Percentiles rank a stretch among this genome's conserved stretches.
phyloP scores from a whole-genome alignment of 352 stramenopile species.

The Phytophthora multivora region DNA sequence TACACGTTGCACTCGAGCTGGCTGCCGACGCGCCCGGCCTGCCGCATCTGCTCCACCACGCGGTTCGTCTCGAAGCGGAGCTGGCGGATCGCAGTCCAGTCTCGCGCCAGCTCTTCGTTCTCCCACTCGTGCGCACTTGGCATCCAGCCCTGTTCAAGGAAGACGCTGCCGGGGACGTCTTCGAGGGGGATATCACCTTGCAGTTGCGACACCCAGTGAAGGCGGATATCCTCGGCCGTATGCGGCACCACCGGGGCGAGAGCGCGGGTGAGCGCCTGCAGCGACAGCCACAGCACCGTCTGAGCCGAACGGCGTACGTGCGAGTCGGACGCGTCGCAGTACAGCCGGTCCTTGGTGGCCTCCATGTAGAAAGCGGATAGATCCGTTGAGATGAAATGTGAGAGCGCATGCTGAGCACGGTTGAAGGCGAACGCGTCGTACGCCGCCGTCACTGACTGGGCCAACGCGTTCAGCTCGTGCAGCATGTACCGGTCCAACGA shows the following conservation, averaged over 20 bases:
- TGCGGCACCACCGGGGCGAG: conserved; percentile 94
- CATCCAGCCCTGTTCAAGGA: conserved; percentile 70
- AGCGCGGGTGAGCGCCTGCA: conserved; percentile 63
- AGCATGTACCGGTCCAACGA: conserved; percentile 97
- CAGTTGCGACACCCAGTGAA: conserved; percentile 75
- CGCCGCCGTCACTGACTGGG: conserved; percentile 85
- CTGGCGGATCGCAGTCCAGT: conserved; percentile 90
- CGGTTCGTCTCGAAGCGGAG: conserved; percentile 87
- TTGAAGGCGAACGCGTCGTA: conserved; percentile 92
- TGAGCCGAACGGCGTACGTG: conserved; percentile 83
- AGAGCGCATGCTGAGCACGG: conserved; percentile 90
- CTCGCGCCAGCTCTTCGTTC: conserved; percentile 56
- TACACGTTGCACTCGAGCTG: conserved; percentile 81
- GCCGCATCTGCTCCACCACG: conserved; percentile 75
- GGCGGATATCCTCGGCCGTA: conserved; percentile 97
- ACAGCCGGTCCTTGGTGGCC: conserved; percentile 96
- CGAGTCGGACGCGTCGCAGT: conserved; percentile 92
- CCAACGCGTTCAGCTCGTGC: conserved; percentile 84
- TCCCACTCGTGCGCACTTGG: conserved; percentile 56
- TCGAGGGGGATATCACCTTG: conserved; percentile 49
- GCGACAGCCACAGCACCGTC: conserved; percentile 83
- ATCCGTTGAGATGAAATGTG: conserved; percentile 94
- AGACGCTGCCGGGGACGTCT: conserved; percentile 72
- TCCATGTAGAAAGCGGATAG: conserved; percentile 99
- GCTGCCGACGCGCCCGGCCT: conserved; percentile 56